These are phyloP conservation scores for Cocos nucifera DNA, from an alignment of 176 grass and related monocot genomes.

Conservation along the genomic window DNA sequence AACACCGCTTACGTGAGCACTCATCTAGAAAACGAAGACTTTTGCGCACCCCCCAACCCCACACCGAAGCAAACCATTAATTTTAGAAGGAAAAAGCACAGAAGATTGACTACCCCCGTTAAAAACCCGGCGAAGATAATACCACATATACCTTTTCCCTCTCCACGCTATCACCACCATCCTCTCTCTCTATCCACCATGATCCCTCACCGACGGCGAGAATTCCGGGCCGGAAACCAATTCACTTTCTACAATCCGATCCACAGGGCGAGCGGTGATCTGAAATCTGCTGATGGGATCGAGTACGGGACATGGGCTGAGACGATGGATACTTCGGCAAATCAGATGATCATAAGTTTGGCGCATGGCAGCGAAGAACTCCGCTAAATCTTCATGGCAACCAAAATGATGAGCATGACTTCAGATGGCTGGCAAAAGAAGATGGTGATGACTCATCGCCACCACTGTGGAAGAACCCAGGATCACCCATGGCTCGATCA, in stretches of 20 bases:
- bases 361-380: not conserved
- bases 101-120: too few relatives aligned
- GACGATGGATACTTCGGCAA: not conserved
- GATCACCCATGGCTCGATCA: not conserved
- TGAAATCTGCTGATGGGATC: not conserved
- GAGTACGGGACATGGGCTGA: conserved; percentile 16
- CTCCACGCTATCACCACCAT: too few relatives aligned
- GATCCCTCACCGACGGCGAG: not conserved
- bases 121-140: too few relatives aligned
- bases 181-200: too few relatives aligned
- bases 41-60: too few relatives aligned
- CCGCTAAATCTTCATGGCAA: not conserved
- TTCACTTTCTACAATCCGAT: conserved; percentile 3
- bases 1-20: too few relatives aligned
- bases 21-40: too few relatives aligned
- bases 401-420: conserved; percentile 3
- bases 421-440: conserved; percentile 27
- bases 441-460: conserved; percentile 30
- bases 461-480: conserved; percentile 24
- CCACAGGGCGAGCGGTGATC: too few relatives aligned
- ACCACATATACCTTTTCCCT: too few relatives aligned
- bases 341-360: not conserved
- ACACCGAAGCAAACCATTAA: too few relatives aligned
- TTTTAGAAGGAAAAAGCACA: too few relatives aligned
- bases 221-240: not conserved